phyloP scores from a whole-genome alignment of 1,139 yeast genomes.

The Pichia sp. region DNA sequence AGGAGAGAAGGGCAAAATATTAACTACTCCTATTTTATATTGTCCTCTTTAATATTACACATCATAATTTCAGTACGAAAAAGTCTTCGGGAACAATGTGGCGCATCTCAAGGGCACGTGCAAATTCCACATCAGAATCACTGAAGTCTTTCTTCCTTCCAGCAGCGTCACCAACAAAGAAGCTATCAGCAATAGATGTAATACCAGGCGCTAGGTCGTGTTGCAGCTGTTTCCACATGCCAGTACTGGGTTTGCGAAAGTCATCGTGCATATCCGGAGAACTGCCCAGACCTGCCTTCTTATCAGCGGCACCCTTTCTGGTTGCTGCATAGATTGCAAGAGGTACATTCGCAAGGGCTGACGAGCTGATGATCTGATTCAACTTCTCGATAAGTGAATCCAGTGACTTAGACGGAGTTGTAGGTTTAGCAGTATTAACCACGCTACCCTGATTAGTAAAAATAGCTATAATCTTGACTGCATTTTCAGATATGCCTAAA shows the following conservation, averaged over 20 bases:
- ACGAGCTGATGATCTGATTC: slow-evolving; percentile 11
- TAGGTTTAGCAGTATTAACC: slow-evolving; percentile 30
- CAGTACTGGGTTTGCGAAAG: slow-evolving; percentile 71
- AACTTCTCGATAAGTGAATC: slow-evolving; percentile 27
- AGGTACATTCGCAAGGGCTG: slow-evolving; percentile 25
- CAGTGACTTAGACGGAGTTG: slow-evolving; percentile 29
- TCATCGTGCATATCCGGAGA: slow-evolving; percentile 36
- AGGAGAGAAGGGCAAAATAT: neutral
- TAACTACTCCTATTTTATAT: neutral
- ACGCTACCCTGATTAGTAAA: slow-evolving; percentile 87
- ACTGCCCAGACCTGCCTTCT: slow-evolving; percentile 28
- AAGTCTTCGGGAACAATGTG: slow-evolving; percentile 71
- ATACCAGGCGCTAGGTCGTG: slow-evolving; percentile 19
- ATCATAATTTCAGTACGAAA: neutral
- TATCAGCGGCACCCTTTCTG: slow-evolving; percentile 39
- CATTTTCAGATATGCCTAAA: neutral
- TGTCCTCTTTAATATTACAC: neutral
- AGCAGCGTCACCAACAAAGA: slow-evolving; percentile 96
- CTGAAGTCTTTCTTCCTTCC: slow-evolving; percentile 75
- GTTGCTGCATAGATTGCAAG: slow-evolving; percentile 64
- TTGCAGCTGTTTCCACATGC: slow-evolving; percentile 42
- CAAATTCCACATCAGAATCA: slow-evolving; percentile 72
- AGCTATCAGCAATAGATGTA: slow-evolving; percentile 41
- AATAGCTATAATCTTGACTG: slow-evolving; percentile 42
- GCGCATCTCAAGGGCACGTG: slow-evolving; percentile 47